Evolutionary conservation across 2,329 filamentous ascomycete species (phyloP).

Genomic region (Tolypocladium nubicola): DNA sequence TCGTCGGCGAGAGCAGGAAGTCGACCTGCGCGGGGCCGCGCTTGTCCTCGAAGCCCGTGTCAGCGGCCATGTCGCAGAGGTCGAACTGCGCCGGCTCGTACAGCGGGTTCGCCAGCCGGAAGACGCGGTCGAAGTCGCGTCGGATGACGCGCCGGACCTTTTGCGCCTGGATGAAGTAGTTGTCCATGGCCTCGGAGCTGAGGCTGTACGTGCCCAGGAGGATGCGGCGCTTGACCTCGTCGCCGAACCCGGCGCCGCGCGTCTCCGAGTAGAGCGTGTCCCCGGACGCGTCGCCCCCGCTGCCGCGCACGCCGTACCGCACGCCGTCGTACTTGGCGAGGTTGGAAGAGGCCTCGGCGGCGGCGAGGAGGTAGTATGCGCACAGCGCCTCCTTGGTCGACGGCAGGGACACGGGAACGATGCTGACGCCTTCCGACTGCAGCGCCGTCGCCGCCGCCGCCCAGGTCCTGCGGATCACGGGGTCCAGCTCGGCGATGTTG

Average conservation of each 20-base stretch:
- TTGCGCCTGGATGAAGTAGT: slow-evolving; percentile 94
- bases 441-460: slow-evolving; percentile 47
- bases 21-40: slow-evolving; percentile 59
- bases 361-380: slow-evolving; percentile 91
- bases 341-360: slow-evolving; percentile 91
- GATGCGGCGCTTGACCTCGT: slow-evolving; percentile 78
- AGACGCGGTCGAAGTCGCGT: slow-evolving; percentile 74
- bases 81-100: slow-evolving; percentile 41
- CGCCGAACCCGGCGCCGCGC: slow-evolving; percentile 65
- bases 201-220: slow-evolving; percentile 83
- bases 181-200: slow-evolving; percentile 83
- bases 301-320: slow-evolving; percentile 63
- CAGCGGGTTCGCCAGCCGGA: slow-evolving; percentile 60
- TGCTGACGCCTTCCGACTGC: slow-evolving; percentile 51
- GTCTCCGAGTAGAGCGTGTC: slow-evolving; percentile 67
- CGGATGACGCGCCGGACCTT: slow-evolving; percentile 75
- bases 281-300: slow-evolving; percentile 40
- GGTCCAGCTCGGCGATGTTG: slow-evolving; percentile 72
- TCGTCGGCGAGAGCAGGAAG: slow-evolving; percentile 78
- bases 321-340: slow-evolving; percentile 94
- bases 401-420: slow-evolving; percentile 72
- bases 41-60: slow-evolving; percentile 41
- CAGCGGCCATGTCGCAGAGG: slow-evolving; percentile 48
- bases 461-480: slow-evolving; percentile 63
- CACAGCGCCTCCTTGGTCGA: slow-evolving; percentile 77